A percentile compares a stretch with the other conserved stretches of the same genome.
phyloP scores from a whole-genome alignment of 192 early-diverging fungal genomes.

The Coemansia brasiliensis region DNA sequence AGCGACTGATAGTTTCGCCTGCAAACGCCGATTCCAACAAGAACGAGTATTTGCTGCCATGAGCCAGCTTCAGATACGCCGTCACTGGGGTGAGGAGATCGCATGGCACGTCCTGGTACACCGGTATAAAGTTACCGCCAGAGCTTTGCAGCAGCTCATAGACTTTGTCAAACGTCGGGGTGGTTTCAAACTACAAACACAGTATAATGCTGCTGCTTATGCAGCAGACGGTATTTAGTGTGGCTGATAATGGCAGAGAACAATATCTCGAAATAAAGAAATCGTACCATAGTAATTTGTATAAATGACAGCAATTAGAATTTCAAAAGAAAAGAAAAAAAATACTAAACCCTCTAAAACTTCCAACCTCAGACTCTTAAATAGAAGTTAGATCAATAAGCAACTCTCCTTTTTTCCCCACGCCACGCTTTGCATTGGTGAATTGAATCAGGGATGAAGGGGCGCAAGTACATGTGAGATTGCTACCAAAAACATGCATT shows the following conservation, averaged over 20 bases:
- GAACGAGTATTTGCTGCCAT: slow-evolving; percentile 84
- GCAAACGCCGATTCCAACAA: slow-evolving; percentile 92
- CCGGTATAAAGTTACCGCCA: slow-evolving; percentile 86
- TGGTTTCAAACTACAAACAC: slow-evolving; percentile 45
- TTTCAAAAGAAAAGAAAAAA: slow-evolving; percentile 8
- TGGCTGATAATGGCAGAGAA: slow-evolving; percentile 18
- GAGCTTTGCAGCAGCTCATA: slow-evolving; percentile 59
- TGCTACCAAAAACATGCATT: not conserved
- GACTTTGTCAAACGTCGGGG: slow-evolving; percentile 73
- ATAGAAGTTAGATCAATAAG: too few relatives aligned
- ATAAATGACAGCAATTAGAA: slow-evolving; percentile 1
- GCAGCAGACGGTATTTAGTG: not conserved
- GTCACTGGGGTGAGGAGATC: slow-evolving; percentile 96
- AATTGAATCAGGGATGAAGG: not conserved
- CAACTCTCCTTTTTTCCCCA: not conserved
- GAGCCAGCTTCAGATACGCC: slow-evolving; percentile 88
- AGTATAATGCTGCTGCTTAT: not conserved
- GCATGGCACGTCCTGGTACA: slow-evolving; percentile 82
- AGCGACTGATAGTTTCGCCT: slow-evolving; percentile 93
- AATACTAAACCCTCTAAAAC: slow-evolving; percentile 3
- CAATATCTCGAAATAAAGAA: too few relatives aligned
- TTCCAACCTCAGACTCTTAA: too few relatives aligned
- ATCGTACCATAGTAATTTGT: too few relatives aligned
- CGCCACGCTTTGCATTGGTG: slow-evolving; percentile 8
- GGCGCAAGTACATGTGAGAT: not conserved